A percentile compares a stretch with the other conserved stretches of the same genome.
phyloP scores from a whole-genome alignment of 1,284 basidiomycete genomes.

The Phenoliferia sp. region DNA sequence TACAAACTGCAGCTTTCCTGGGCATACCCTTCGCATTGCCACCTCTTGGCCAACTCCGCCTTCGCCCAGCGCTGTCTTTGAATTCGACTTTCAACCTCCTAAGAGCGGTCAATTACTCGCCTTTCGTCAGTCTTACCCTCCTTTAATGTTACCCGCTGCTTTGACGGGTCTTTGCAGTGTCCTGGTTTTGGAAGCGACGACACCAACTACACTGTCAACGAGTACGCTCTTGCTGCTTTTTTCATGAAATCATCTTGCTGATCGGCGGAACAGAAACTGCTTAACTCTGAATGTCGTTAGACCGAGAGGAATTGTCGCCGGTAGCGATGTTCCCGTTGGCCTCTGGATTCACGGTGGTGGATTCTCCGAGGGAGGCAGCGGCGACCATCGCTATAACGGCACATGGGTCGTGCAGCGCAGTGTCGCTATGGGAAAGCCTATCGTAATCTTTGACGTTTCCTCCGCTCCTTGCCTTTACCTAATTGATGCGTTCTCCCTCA shows the following conservation, averaged over 20 bases:
- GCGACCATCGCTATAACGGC: constrained; percentile 15
- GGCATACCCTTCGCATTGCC: constrained; percentile 3
- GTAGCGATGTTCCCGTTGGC: constrained; percentile 36
- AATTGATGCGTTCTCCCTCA: not conserved
- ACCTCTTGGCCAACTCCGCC: not conserved
- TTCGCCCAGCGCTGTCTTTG: not conserved
- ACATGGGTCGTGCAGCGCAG: constrained; percentile 8
- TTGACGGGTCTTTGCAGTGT: constrained; percentile 8
- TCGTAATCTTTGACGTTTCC: not conserved
- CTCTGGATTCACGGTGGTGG: constrained; percentile 38
- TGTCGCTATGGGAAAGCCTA: constrained; percentile 10
- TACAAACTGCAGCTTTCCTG: constrained; percentile 8
- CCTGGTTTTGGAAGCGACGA: constrained; percentile 9
- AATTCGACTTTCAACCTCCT: not conserved
- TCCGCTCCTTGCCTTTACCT: too few relatives aligned
- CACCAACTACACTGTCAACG: constrained; percentile 6
- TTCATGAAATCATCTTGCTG: too few relatives aligned
- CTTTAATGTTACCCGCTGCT: not conserved
- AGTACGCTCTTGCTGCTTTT: too few relatives aligned
- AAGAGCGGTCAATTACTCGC: not conserved
- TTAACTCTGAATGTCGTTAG: constrained; percentile 32
- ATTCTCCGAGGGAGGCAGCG: constrained; percentile 1
- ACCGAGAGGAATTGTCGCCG: constrained; percentile 23
- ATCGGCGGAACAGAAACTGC: too few relatives aligned
- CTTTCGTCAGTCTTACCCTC: not conserved